Evolutionary conservation across 1,284 basidiomycete genomes (phyloP), one percentile per base, ranked within the genome.

Genomic region (Boletus smithii): DNA sequence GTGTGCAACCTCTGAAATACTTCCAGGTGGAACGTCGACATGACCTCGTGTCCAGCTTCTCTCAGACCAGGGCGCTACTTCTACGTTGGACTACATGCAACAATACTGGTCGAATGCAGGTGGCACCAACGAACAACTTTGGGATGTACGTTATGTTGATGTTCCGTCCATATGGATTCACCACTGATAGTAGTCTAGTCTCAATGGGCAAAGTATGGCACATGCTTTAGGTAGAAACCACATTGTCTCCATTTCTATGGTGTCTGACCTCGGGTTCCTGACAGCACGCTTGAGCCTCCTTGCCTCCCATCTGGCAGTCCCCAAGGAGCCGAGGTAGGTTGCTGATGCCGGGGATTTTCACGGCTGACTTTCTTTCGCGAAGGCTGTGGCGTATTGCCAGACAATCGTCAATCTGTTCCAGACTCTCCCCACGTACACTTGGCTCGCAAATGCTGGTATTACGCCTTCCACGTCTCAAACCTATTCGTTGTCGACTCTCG

Each of bases 381-480:
- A 85, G 75, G 85, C 85, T 8, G 84, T 87, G 32, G 80, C 81
- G 24, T 91, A 81, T 70, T 89, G 87, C 69, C 62, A 83, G 53
- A 80, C 76, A 13, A 77, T 81, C 3, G 81, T 87, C 46, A 71
- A 65, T 4, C 65, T 86, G 11, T 88, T 85, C 75, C 66, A 87
- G 71, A 81, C 54, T 18, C 53, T 57, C 22, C 83, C 87, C 1
- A 89, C 89, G 1, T 90, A 81, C 63, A 70, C 76, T 10, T 90
- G 78, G 78, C 79, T 92, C 29, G 69, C 74, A 14, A 69, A 74
- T n/a, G 80, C 75, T 23, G 87, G 85, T 31, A 91, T 92, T 53
- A 79, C 76, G 1, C 90, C 90, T 7, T 77, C 75, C 18, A 66
- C 70, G 2, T 71, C 67, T 44, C 63, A 67, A 55, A 88, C 83